Evolutionary conservation across 2,329 filamentous ascomycete genomes (phyloP).

Genomic region (Phyllosticta ampelicida): DNA sequence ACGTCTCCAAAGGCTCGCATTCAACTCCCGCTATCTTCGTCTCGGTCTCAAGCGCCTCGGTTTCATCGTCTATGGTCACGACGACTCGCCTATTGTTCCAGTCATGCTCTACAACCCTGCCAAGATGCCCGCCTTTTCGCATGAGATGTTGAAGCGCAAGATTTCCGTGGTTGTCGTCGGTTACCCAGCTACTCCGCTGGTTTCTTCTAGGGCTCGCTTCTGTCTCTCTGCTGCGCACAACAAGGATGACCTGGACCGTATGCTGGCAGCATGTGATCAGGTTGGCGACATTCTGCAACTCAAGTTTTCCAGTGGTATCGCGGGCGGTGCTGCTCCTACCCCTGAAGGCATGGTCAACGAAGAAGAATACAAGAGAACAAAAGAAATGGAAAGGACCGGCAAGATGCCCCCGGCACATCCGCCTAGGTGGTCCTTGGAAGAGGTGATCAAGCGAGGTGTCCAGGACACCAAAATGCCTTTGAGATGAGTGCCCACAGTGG

Average conservation of each 20-base stretch:
- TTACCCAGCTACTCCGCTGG: constrained; percentile 90
- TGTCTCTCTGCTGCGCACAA: constrained; percentile 94
- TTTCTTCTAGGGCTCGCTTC: constrained; percentile 89
- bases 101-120: constrained; percentile 94
- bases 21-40: constrained; percentile 97
- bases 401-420: constrained; percentile 42
- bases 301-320: constrained; percentile 94
- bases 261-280: constrained; percentile 83
- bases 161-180: constrained; percentile 96
- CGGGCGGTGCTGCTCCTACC: constrained; percentile 71
- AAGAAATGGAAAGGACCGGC: constrained; percentile 38
- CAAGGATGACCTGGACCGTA: constrained; percentile 90
- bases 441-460: constrained; percentile 62
- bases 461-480: constrained; percentile 65
- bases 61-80: constrained; percentile 93
- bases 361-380: constrained; percentile 42
- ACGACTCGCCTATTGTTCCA: constrained; percentile 95
- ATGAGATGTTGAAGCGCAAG: constrained; percentile 96
- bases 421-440: constrained; percentile 69
- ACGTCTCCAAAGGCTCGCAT: constrained; percentile 86
- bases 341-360: constrained; percentile 60
- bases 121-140: constrained; percentile 96
- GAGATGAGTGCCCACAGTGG: constrained; percentile 39
- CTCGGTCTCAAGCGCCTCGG: constrained; percentile 93
- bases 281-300: constrained; percentile 85